A percentile compares a stretch with the other conserved stretches of the same genome.
Conservation (phyloP, 257 asterid species). For the Echium plantagineum region DNA sequence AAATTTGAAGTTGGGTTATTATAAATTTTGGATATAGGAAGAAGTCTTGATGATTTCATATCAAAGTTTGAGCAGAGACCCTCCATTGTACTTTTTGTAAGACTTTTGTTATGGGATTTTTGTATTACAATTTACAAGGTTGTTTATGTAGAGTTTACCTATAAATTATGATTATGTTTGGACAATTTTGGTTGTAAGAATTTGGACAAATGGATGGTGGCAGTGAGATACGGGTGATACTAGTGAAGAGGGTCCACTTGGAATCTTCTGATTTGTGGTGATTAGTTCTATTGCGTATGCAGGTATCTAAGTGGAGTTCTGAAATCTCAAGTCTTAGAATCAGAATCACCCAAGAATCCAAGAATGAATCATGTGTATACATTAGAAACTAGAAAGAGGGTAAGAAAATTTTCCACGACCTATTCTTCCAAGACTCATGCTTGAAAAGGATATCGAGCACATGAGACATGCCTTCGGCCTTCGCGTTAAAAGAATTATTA, state of each 20-base stretch:
- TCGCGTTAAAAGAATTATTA: too few relatives aligned
- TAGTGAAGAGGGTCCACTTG: constrained; percentile 19
- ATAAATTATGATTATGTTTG: not conserved
- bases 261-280: constrained; percentile 59
- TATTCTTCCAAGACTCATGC: too few relatives aligned
- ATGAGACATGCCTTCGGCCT: too few relatives aligned
- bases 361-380: too few relatives aligned
- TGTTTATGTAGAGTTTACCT: not conserved
- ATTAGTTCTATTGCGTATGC: constrained; percentile 39
- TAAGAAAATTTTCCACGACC: too few relatives aligned
- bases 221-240: not conserved
- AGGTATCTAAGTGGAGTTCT: constrained; percentile 17
- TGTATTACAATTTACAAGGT: not conserved
- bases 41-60: constrained; percentile 21
- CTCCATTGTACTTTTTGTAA: constrained; percentile 32
- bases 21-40: constrained; percentile 24
- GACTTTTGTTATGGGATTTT: not conserved
- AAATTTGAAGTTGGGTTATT: constrained; percentile 32
- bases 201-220: not conserved
- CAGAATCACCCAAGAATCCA: not conserved
- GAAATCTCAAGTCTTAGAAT: not conserved
- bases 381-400: too few relatives aligned
- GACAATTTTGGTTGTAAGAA: too few relatives aligned
- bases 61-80: constrained; percentile 42
- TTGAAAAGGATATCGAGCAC: too few relatives aligned